A percentile compares a stretch with the other conserved stretches of the same genome.
Conservation (phyloP, 2,329 filamentous ascomycete species). For the Aspergillus tanneri region DNA sequence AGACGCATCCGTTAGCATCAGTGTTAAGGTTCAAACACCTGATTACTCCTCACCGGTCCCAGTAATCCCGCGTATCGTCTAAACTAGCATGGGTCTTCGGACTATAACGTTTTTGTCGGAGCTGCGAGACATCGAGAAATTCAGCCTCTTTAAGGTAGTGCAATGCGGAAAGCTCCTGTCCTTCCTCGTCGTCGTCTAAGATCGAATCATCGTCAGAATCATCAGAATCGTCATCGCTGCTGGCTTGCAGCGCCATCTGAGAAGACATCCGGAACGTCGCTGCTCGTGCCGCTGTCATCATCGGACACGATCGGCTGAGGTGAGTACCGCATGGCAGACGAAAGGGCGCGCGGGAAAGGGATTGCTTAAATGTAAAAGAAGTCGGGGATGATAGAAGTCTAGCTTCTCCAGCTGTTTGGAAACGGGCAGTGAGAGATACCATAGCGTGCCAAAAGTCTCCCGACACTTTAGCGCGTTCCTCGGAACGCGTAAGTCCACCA, state of each 20-base stretch:
- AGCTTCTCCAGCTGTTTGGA: no score
- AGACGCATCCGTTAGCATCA: slow-evolving; percentile 11
- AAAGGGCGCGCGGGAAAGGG: not conserved
- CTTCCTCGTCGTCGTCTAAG: slow-evolving; percentile 14
- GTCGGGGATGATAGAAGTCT: no score
- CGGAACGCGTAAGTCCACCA: no score
- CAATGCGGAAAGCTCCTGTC: slow-evolving; percentile 16
- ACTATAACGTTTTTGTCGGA: slow-evolving; percentile 30
- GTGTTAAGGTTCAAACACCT: not conserved
- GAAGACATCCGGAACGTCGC: slow-evolving; percentile 17
- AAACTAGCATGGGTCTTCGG: slow-evolving; percentile 25
- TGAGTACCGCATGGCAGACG: slow-evolving; percentile 8
- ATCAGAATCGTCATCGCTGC: slow-evolving; percentile 14
- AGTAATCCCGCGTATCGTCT: slow-evolving; percentile 26
- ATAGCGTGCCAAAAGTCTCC: no score
- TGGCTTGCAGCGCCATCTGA: no score
- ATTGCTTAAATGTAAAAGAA: not conserved
- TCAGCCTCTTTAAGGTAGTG: slow-evolving; percentile 27
- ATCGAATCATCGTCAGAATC: slow-evolving; percentile 16
- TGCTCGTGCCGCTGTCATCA: slow-evolving; percentile 23
- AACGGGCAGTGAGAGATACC: no score
- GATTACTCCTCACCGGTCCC: slow-evolving; percentile 20
- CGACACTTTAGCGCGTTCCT: no score
- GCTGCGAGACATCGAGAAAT: slow-evolving; percentile 26
- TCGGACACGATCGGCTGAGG: slow-evolving; percentile 10